A percentile compares a stretch with the other conserved stretches of the same genome.
phyloP scores from a whole-genome alignment of 2,329 filamentous ascomycete genomes.

The Colletotrichum camelliae region DNA sequence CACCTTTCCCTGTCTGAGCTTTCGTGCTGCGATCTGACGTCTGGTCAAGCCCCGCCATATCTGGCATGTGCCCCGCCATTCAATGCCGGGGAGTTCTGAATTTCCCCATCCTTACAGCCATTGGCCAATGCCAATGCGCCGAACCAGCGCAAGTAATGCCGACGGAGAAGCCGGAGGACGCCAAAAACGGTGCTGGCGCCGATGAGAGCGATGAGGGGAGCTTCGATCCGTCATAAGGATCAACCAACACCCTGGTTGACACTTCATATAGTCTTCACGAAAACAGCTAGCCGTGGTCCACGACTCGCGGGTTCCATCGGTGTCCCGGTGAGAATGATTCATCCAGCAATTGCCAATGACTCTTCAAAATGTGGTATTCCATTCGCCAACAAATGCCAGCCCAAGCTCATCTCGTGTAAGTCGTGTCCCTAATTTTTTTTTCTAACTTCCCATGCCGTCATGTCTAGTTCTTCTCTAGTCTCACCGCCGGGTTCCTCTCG shows the following conservation, averaged over 20 bases:
- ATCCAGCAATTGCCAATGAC: not conserved
- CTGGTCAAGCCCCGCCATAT: slow-evolving; percentile 5
- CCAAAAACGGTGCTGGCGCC: not conserved
- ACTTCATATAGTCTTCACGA: not conserved
- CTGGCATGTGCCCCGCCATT: slow-evolving; percentile 16
- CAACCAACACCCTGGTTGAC: not conserved
- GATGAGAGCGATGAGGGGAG: slow-evolving; percentile 3
- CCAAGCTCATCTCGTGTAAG: slow-evolving; percentile 17
- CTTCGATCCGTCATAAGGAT: slow-evolving; percentile 8
- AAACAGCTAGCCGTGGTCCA: not conserved
- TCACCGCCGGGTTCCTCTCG: slow-evolving; percentile 86
- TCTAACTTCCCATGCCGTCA: not conserved
- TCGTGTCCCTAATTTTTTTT: slow-evolving; percentile 9
- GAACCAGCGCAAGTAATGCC: not conserved
- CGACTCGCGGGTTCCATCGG: not conserved
- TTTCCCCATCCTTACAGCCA: not conserved
- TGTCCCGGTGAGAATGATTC: not conserved
- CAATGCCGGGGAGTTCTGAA: not conserved
- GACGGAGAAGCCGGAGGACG: not conserved
- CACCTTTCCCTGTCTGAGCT: slow-evolving; percentile 13
- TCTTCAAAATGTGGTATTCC: slow-evolving; percentile 16
- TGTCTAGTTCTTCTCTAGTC: slow-evolving; percentile 81
- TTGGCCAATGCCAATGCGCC: slow-evolving; percentile 15
- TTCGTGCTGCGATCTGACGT: slow-evolving; percentile 19
- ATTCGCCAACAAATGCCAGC: slow-evolving; percentile 22